Evolutionary conservation across 306 rosid genomes (phyloP), one percentile per base, ranked within the genome.

Genomic region (Quillaja saponaria): DNA sequence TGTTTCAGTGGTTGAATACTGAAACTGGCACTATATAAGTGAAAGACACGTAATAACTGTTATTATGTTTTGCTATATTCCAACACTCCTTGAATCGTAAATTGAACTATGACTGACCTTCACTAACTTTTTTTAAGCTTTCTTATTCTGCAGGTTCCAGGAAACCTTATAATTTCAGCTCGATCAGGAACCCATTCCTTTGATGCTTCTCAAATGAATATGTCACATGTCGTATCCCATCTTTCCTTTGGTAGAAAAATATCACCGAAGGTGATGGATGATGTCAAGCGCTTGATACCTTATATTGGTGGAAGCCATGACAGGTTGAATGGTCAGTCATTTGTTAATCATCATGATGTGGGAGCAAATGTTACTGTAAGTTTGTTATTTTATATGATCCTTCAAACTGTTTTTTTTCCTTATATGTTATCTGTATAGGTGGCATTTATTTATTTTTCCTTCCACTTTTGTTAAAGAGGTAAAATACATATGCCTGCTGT

Each of bases 281-380:
- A 92, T 51, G 83, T 80, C 55, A 81, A 89, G 82, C 81, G 80
- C 60, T 67, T 90, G 78, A 68, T 86, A 73, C 99, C 99, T 49
- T 66, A 84, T 80, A 25, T 92, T 44, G 96, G 99, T 58, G 70
- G 67, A 66, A 89, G 84, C 77, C 90, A 86, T 78, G 94, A 92
- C 71, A 81, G 96, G 80, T 81, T 92, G 76, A 84, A 80, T 58
- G 95, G 95, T 18, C 90, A 83, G 45, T 63, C 88, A 61, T 92
- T 92, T 81, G 80, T 76, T 72, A 92, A 92, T 75, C 71, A 76
- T 35, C 95, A 56, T 10, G 88, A 82, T 28, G 11, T 70, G 16
- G 95, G 83, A 72, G 84, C 79, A 61, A 89, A 92, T 81, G 90
- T 88, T 58, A 92, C 99, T 25, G 99, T 92, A 83, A 92, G 98